Conservation (phyloP, 73 alveolate species). For the Blepharisma japonicum region DNA sequence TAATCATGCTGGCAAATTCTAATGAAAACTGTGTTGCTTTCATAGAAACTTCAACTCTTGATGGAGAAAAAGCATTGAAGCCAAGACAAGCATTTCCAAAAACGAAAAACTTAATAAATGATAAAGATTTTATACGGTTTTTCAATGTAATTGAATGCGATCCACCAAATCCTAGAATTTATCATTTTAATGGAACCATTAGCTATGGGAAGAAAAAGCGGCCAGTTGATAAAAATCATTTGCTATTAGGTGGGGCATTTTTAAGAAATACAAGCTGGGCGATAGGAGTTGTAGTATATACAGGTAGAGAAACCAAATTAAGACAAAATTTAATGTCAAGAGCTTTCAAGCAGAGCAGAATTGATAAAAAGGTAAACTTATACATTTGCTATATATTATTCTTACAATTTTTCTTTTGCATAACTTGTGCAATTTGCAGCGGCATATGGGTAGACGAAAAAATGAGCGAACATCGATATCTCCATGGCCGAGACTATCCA, state of each 20-base stretch:
- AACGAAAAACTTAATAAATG: constrained; percentile 19
- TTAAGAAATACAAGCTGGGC: constrained; percentile 79
- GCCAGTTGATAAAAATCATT: not conserved
- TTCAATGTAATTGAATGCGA: constrained; percentile 45
- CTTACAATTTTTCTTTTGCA: constrained; percentile 56
- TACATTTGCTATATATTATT: constrained; percentile 36
- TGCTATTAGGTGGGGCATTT: constrained; percentile 38
- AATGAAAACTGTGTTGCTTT: constrained; percentile 85
- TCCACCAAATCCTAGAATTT: constrained; percentile 67
- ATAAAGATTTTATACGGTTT: constrained; percentile 14
- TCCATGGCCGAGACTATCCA: not conserved
- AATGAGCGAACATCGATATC: constrained; percentile 3
- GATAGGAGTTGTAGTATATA: constrained; percentile 74
- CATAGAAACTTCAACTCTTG: constrained; percentile 91
- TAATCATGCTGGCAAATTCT: constrained; percentile 78
- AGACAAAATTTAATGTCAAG: constrained; percentile 73
- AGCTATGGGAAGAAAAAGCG: not conserved
- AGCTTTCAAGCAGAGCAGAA: constrained; percentile 54
- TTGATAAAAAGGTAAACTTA: constrained; percentile 65
- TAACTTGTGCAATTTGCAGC: constrained; percentile 9
- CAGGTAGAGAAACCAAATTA: constrained; percentile 90
- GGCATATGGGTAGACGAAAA: constrained; percentile 24
- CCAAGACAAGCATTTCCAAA: constrained; percentile 51
- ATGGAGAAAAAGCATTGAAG: constrained; percentile 97
- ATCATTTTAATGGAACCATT: constrained; percentile 63